phyloP scores from a whole-genome alignment of 1,284 basidiomycete species.

The Mycena sp. region DNA sequence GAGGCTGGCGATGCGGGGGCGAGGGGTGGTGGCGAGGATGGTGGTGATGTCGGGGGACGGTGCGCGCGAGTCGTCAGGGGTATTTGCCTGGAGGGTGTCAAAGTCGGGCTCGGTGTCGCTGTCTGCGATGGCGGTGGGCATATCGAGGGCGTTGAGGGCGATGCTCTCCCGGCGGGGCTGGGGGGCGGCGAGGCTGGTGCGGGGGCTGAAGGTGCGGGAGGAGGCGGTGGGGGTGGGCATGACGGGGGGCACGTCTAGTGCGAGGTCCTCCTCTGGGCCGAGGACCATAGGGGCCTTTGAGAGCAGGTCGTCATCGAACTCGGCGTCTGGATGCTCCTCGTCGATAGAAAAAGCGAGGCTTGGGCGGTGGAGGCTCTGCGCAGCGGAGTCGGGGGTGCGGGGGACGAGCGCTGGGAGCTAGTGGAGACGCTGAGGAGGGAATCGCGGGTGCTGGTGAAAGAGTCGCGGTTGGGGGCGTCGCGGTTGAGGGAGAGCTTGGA shows the following conservation, averaged over 20 bases:
- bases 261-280: neutral
- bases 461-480: slow-evolving; percentile 16
- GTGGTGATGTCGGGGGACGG: slow-evolving; percentile 54
- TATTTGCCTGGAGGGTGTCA: slow-evolving; percentile 7
- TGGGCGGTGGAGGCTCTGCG: slow-evolving; percentile 23
- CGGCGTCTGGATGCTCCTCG: neutral
- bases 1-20: slow-evolving; percentile 48
- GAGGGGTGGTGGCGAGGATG: slow-evolving; percentile 57
- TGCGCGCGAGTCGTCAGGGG: slow-evolving; percentile 1
- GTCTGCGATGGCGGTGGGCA: slow-evolving; percentile 8
- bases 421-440: slow-evolving; percentile 20
- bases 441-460: slow-evolving; percentile 24
- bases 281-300: slow-evolving; percentile 18
- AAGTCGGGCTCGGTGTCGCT: slow-evolving; percentile 26
- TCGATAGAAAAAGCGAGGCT: slow-evolving; percentile 25
- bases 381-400: slow-evolving; percentile 15
- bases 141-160: slow-evolving; percentile 21
- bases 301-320: slow-evolving; percentile 17
- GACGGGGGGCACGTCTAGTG: slow-evolving; percentile 13
- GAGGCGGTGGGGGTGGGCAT: slow-evolving; percentile 5
- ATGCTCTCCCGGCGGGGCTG: slow-evolving; percentile 21
- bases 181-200: slow-evolving; percentile 4
- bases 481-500: slow-evolving; percentile 22
- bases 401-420: slow-evolving; percentile 13
- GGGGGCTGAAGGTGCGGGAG: neutral